Base-by-base conservation (phyloP, 768 basidiomycete species). In the Tubosaeta sp. region DNA sequence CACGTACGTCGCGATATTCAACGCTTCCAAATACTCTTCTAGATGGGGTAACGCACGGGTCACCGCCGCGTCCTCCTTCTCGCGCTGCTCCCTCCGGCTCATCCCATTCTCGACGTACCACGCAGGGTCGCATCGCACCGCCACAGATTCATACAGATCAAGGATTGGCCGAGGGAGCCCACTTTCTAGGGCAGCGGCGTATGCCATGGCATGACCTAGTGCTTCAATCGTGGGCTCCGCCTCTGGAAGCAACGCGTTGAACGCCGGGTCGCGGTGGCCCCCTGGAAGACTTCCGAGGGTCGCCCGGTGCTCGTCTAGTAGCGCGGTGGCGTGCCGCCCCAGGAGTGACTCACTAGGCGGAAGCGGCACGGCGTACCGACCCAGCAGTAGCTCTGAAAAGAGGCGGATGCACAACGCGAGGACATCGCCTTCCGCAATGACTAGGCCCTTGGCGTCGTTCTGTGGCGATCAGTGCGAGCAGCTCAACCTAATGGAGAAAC, bases 191-290 rank as follows among this genome's bases (percentile, higher is more conserved):
- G 75, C 82, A 16, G 78, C 77, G 6, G 80, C 77, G 59, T 83
- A 83, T 3, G 83, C 80, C 36, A 81, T 69, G 14, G 81, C 77
- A 59, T 84, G 80, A 4, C 84, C 83, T 36, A 85, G 78, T n/a
- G 83, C 77, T 67, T 82, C 77, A 46, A 85, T 63, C 6, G 78
- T 71, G 12, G 53, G 51, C 45, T 79, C 75, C 10, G 81, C 77
- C 60, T 79, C 77, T 6, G 81, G 83, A 47, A 84, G 74, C 50
- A 79, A 70, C 6, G 73, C 70, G 60, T 79, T 78, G 65, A 81
- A 82, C 18, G 7, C 60, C 24, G 72, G 69, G 24, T 46, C 19
- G 5, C 61, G 62, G 36, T 63, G 61, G 1, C 59, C 59, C 1
- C 56, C 57, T 27, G 68, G 65, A 34, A 78, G 52, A 12, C 64